These are phyloP conservation scores for Phytophthora fragariaefolia DNA, from an alignment of 352 stramenopile species.

Conservation along the genomic window DNA sequence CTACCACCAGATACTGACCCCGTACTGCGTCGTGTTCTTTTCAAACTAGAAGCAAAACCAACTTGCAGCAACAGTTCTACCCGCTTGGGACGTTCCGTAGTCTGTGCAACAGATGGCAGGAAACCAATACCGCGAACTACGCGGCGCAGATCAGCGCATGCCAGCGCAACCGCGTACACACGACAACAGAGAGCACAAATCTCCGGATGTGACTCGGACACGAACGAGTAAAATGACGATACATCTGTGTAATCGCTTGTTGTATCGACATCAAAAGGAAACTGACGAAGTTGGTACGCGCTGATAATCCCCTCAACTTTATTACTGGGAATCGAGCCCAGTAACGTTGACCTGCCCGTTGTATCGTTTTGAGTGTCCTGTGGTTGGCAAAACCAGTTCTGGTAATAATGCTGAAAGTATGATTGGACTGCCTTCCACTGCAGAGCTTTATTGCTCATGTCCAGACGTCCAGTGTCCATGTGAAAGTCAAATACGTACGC, in stretches of 20 bases:
- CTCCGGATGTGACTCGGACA: constrained; percentile 81
- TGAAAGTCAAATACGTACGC: constrained; percentile 86
- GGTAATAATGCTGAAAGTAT: constrained; percentile 77
- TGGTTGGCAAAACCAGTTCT: constrained; percentile 61
- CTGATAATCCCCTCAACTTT: constrained; percentile 62
- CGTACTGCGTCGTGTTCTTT: constrained; percentile 22
- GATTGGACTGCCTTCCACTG: constrained; percentile 62
- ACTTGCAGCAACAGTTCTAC: constrained; percentile 75
- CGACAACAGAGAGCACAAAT: constrained; percentile 83
- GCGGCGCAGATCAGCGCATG: constrained; percentile 59
- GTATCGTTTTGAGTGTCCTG: constrained; percentile 14
- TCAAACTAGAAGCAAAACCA: constrained; percentile 68
- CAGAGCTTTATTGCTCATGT: constrained; percentile 55
- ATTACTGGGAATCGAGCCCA: constrained; percentile 35
- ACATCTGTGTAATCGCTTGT: constrained; percentile 81
- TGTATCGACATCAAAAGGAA: constrained; percentile 75
- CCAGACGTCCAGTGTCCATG: constrained; percentile 60
- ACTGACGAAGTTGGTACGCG: constrained; percentile 70
- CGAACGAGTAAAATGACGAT: constrained; percentile 87
- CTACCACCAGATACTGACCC: not conserved
- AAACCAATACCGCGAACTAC: constrained; percentile 71
- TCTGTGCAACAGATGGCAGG: constrained; percentile 60
- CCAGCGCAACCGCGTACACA: constrained; percentile 71
- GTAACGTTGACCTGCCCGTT: not conserved
- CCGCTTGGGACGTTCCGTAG: constrained; percentile 46